These are phyloP conservation scores for Colletotrichum tamarilloi DNA, from an alignment of 2,329 filamentous ascomycete species.

Conservation along the genomic window DNA sequence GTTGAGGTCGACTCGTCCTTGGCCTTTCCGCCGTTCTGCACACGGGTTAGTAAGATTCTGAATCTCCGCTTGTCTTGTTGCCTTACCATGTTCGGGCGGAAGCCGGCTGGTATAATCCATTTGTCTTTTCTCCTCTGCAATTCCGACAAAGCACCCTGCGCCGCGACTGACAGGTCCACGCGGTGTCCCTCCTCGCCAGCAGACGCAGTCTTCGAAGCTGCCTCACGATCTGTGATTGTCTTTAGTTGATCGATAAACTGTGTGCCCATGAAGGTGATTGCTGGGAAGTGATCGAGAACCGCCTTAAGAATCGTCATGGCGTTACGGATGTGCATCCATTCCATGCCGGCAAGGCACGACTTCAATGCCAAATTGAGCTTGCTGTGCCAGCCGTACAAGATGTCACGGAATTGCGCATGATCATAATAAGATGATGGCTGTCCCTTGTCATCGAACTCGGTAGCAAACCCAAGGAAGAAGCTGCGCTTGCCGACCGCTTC, in stretches of 20 bases:
- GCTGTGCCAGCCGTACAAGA: conserved; percentile 92
- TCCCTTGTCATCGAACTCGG: conserved; percentile 75
- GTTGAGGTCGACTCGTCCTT: conserved; percentile 51
- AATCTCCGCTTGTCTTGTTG: conserved; percentile 28
- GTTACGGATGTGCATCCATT: conserved; percentile 99
- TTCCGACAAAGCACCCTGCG: conserved; percentile 77
- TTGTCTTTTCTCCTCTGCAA: conserved; percentile 73
- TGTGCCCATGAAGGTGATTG: conserved; percentile 87
- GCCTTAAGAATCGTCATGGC: conserved; percentile 89
- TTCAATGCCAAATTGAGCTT: conserved; percentile 84
- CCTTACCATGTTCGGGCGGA: conserved; percentile 72
- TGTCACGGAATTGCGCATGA: conserved; percentile 86
- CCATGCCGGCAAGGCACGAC: conserved; percentile 80
- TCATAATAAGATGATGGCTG: conserved; percentile 79
- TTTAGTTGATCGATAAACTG: conserved; percentile 73
- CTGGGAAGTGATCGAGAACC: conserved; percentile 85
- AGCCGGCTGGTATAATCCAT: conserved; percentile 82
- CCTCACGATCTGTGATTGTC: conserved; percentile 72
- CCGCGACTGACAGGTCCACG: conserved; percentile 80
- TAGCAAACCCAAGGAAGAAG: conserved; percentile 79
- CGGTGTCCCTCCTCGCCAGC: conserved; percentile 68
- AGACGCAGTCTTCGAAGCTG: conserved; percentile 57
- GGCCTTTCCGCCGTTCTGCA: conserved; percentile 53
- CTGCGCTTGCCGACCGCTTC: conserved; percentile 73
- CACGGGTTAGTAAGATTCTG: conserved; percentile 47